Evolutionary conservation across 2,329 filamentous ascomycete genomes (phyloP), one percentile per base, ranked within the genome.

Genomic region (Malbranchea cinnamomea): DNA sequence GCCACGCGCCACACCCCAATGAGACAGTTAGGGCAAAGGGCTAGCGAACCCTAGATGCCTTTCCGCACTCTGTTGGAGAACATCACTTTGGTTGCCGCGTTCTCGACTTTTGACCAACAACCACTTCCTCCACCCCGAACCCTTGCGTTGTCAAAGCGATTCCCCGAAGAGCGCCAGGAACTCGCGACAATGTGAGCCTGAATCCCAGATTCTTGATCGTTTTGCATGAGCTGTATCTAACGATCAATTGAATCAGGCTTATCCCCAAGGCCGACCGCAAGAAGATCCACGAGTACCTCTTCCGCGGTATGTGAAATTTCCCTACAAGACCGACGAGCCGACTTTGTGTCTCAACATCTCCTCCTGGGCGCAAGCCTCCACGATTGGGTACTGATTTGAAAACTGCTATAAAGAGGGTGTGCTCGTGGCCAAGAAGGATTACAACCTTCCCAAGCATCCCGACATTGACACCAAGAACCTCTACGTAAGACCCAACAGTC

Each of bases 251-350:
- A 8, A n/a, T n/a, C 49, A 85, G 79, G 89, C 79, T 98, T 73
- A 98, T 98, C 66, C 89, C 89, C 64, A 95, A 95, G 79, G 80
- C 83, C 66, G 89, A 98, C 72, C 85, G 91, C 72, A 98, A 98
- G 82, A 83, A 84, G 79, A 95, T 98, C 70, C 89, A 98, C 76
- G 87, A 87, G 79, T 92, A 87, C 79, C 82, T 98, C 74, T 92
- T 93, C 78, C 78, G 79, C 56, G 81, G 79, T 84, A 57, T 54
- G 58, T 56, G 42, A 13, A 12, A 12, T 7, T n/a, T n/a, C n/a
- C n/a, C n/a, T n/a, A n/a, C n/a, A n/a, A n/a, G n/a, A n/a, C n/a
- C n/a, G n/a, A n/a, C n/a, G n/a, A n/a, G n/a, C n/a, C n/a, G n/a
- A n/a, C n/a, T n/a, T n/a, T n/a, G n/a, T n/a, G n/a, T n/a, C n/a